Conservation (phyloP, 169 alveolate genomes). For the Plasmodium adleri region DNA sequence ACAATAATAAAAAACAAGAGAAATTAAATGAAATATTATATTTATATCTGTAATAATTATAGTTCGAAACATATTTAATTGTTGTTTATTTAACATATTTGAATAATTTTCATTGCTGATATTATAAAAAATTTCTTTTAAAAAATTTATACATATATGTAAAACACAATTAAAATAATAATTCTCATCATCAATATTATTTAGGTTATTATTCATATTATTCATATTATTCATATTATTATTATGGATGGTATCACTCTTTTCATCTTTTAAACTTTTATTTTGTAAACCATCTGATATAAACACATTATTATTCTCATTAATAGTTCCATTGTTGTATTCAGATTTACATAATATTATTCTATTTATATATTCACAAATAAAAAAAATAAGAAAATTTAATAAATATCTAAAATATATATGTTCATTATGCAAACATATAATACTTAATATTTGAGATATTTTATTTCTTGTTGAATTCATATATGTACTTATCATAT, state of each 20-base stretch:
- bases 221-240: not conserved
- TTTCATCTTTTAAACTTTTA: not conserved
- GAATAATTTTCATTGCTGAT: slow-evolving; percentile 37
- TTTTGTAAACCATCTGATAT: not conserved
- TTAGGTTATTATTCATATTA: not conserved
- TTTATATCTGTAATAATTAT: slow-evolving; percentile 34
- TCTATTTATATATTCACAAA: slow-evolving; percentile 15
- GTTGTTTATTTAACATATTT: slow-evolving; percentile 20
- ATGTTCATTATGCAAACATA: slow-evolving; percentile 48
- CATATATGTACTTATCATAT: slow-evolving; percentile 20
- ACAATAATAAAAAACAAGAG: slow-evolving; percentile 19
- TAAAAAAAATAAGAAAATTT: slow-evolving; percentile 33
- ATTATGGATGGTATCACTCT: not conserved
- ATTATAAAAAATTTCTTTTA: slow-evolving; percentile 38
- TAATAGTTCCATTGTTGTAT: not conserved
- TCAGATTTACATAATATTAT: not conserved
- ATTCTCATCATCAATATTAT: not conserved
- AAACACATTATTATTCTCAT: not conserved
- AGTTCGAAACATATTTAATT: slow-evolving; percentile 16
- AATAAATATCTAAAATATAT: slow-evolving; percentile 39
- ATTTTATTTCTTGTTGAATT: slow-evolving; percentile 33
- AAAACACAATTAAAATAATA: slow-evolving; percentile 15
- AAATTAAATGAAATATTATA: slow-evolving; percentile 31
- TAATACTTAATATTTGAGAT: slow-evolving; percentile 48
- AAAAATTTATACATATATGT: slow-evolving; percentile 58